Percentiles rank a stretch among this genome's conserved stretches.
These are phyloP conservation scores for Gaertneriomyces sp. DNA, from an alignment of 192 early-diverging fungal genomes.

Conservation along the genomic window DNA sequence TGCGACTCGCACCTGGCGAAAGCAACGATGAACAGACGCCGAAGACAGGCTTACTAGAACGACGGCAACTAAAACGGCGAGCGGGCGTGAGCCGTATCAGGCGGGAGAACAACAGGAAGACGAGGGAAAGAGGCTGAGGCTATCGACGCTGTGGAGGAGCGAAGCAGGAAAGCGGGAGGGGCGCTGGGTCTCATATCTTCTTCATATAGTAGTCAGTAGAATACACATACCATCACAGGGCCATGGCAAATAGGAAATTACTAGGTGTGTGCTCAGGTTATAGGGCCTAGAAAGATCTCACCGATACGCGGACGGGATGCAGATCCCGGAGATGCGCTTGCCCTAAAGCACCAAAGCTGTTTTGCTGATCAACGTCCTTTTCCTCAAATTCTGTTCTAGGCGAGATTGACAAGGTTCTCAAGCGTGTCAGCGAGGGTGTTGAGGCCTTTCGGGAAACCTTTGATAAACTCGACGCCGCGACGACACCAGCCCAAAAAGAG, in stretches of 20 bases:
- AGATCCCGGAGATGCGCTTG: neutral
- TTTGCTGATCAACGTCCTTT: neutral
- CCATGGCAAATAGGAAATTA: slow-evolving; percentile 24
- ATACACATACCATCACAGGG: neutral
- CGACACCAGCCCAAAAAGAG: slow-evolving; percentile 88
- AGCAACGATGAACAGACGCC: too few species aligned
- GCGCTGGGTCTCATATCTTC: too few species aligned
- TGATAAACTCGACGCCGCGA: slow-evolving; percentile 79
- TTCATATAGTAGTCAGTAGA: too few species aligned
- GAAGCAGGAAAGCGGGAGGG: too few species aligned
- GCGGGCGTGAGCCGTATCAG: too few species aligned
- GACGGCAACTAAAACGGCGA: too few species aligned
- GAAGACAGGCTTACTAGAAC: too few species aligned
- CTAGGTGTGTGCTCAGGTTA: slow-evolving; percentile 7
- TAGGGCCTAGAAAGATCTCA: neutral
- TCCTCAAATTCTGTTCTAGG: slow-evolving; percentile 42
- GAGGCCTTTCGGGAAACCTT: slow-evolving; percentile 89
- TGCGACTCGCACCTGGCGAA: too few species aligned
- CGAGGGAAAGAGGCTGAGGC: too few species aligned
- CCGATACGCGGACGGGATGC: neutral
- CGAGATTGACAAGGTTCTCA: slow-evolving; percentile 94
- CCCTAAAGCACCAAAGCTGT: neutral
- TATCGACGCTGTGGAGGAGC: too few species aligned
- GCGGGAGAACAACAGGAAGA: too few species aligned
- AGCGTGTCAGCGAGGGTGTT: slow-evolving; percentile 93